Conservation (phyloP, 2,329 filamentous ascomycete species). For the Pyrenophora graminea region DNA sequence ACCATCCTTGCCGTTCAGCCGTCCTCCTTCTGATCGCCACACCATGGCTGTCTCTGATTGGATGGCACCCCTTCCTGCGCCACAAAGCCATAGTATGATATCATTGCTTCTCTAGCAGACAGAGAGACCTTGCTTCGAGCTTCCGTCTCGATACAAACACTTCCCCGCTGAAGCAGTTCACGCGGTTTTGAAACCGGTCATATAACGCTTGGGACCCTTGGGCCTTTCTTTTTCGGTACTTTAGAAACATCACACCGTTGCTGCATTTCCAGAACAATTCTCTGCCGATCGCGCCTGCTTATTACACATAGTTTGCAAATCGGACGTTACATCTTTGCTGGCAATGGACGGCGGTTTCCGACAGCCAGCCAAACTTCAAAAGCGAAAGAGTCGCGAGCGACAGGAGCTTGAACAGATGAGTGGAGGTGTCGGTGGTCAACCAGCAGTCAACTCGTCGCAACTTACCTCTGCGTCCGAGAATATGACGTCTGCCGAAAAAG, state of each 20-base stretch:
- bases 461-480: conserved; percentile 22
- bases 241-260: not conserved
- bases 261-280: not conserved
- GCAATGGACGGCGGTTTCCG: conserved; percentile 29
- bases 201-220: not conserved
- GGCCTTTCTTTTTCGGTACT: not conserved
- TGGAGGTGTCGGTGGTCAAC: conserved; percentile 21
- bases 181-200: conserved; percentile 3
- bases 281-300: not conserved
- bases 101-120: conserved; percentile 23
- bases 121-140: conserved; percentile 15
- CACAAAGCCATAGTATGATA: conserved; percentile 31
- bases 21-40: conserved; percentile 19
- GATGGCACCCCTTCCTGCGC: conserved; percentile 29
- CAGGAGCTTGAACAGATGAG: conserved; percentile 32
- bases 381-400: conserved; percentile 38
- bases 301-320: not conserved
- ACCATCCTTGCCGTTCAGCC: conserved; percentile 26
- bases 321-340: not conserved
- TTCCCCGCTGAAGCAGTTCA: conserved; percentile 3
- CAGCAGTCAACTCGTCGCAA: conserved; percentile 25
- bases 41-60: conserved; percentile 15
- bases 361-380: conserved; percentile 38
- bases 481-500: conserved; percentile 32
- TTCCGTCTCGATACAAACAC: conserved; percentile 9